Conservation (phyloP, 345 rosid species). For the Brassica carinata region DNA sequence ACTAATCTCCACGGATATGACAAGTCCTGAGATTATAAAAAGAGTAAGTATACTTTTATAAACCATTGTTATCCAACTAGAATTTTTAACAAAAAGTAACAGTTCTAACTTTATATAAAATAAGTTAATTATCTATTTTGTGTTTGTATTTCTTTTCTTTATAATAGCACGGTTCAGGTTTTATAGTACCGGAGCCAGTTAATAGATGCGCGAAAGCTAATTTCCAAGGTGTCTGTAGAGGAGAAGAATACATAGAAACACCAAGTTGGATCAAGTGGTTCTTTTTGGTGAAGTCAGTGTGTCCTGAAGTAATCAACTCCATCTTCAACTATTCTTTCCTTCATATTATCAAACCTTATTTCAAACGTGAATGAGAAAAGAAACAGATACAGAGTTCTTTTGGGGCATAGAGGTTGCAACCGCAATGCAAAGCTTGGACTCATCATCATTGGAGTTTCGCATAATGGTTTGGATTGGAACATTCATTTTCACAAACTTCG, state of each 20-base stretch:
- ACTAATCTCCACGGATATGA: conserved; percentile 5
- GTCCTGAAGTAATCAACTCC: not conserved
- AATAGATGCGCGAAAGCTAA: not conserved
- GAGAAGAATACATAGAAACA: conserved; percentile 1
- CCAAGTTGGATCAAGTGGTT: conserved; percentile 7
- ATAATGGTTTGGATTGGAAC: not conserved
- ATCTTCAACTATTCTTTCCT: conserved; percentile 1
- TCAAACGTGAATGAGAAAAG: not conserved
- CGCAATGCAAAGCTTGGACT: not conserved
- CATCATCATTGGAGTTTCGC: not conserved
- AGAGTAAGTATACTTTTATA: not conserved
- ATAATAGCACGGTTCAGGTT: not conserved
- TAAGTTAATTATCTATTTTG: not conserved
- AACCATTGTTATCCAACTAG: not conserved
- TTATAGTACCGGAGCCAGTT: not conserved
- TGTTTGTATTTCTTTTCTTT: not conserved
- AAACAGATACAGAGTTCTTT: not conserved
- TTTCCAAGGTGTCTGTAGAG: conserved; percentile 1
- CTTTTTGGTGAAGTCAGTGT: not conserved
- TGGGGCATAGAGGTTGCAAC: not conserved
- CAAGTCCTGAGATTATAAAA: not conserved
- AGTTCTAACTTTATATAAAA: not conserved
- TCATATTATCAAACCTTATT: not conserved
- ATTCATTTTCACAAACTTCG: not conserved
- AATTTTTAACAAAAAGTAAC: not conserved